Evolutionary conservation across 352 stramenopile genomes (phyloP).

Genomic region (Discostella stelligera): DNA sequence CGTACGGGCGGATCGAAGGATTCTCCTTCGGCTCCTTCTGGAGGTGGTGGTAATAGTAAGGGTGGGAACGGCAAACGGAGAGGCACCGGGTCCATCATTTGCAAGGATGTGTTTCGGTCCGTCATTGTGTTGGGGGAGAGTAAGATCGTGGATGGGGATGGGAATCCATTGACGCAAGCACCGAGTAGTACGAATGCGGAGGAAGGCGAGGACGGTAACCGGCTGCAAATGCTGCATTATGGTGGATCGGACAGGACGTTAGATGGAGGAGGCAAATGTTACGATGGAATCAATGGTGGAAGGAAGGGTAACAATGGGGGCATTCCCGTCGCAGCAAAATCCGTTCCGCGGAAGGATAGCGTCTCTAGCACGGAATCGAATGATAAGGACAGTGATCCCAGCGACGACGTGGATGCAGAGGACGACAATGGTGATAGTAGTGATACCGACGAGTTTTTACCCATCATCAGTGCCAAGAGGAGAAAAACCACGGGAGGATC

Average conservation of each 20-base stretch:
- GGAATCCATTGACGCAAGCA: not conserved
- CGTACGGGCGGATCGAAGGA: constrained; percentile 29
- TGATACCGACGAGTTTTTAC: constrained; percentile 6
- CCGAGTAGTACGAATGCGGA: not conserved
- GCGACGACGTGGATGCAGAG: constrained; percentile 9
- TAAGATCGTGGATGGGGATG: constrained; percentile 14
- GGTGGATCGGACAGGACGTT: constrained; percentile 44
- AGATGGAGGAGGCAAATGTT: constrained; percentile 41
- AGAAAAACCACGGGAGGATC: constrained; percentile 5
- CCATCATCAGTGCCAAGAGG: not conserved
- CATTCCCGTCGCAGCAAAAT: not conserved
- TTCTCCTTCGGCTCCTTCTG: not conserved
- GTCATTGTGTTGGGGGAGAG: constrained; percentile 46
- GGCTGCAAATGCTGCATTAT: constrained; percentile 27
- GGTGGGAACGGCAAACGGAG: constrained; percentile 22
- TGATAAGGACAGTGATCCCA: constrained; percentile 30
- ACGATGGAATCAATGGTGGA: constrained; percentile 1
- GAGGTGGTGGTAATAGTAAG: not conserved
- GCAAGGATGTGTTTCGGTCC: constrained; percentile 48
- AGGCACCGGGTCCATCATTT: constrained; percentile 44
- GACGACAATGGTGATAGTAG: constrained; percentile 9
- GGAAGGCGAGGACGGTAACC: not conserved
- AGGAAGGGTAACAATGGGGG: constrained; percentile 20
- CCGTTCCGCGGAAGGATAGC: constrained; percentile 32
- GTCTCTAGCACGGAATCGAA: constrained; percentile 19